Evolutionary conservation across 148 eudicot species (phyloP).

Genomic region (Amaranthus hypochondriacus): DNA sequence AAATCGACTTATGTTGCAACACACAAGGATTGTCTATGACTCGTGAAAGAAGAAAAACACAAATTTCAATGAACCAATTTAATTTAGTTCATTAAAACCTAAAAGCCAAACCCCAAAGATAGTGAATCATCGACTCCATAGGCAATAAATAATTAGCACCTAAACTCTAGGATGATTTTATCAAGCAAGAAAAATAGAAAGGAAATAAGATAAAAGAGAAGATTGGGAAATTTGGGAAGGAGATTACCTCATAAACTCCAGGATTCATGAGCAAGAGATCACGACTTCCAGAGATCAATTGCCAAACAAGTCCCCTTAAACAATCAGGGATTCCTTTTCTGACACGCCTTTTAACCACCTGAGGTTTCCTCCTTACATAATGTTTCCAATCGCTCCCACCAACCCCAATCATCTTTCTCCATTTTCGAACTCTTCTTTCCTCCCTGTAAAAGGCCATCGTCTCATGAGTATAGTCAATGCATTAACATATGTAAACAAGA

Average conservation of each 20-base stretch:
- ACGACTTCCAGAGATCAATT: constrained; percentile 91
- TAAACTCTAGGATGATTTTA: constrained; percentile 5
- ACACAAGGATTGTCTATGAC: background rate
- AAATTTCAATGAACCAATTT: background rate
- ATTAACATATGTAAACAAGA: background rate
- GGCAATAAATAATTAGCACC: background rate
- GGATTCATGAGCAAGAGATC: constrained; percentile 97
- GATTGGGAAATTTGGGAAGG: background rate
- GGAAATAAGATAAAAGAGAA: background rate
- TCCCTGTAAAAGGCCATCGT: constrained; percentile 53
- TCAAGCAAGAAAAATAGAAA: background rate
- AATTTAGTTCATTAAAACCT: background rate
- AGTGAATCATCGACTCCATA: background rate
- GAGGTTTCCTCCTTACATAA: constrained; percentile 82
- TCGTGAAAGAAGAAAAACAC: background rate
- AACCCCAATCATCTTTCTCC: constrained; percentile 98
- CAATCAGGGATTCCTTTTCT: constrained; percentile 99
- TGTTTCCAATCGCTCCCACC: constrained; percentile 99
- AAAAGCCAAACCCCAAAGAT: background rate
- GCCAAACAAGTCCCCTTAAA: constrained; percentile 98
- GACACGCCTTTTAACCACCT: constrained; percentile 82
- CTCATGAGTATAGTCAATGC: constrained; percentile 16
- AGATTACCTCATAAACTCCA: constrained; percentile 83
- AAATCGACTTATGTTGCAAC: background rate
- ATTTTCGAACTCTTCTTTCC: constrained; percentile 82